Base-by-base conservation (phyloP, 2,329 filamentous ascomycete species). In the Neophaeococcomyces aloes region DNA sequence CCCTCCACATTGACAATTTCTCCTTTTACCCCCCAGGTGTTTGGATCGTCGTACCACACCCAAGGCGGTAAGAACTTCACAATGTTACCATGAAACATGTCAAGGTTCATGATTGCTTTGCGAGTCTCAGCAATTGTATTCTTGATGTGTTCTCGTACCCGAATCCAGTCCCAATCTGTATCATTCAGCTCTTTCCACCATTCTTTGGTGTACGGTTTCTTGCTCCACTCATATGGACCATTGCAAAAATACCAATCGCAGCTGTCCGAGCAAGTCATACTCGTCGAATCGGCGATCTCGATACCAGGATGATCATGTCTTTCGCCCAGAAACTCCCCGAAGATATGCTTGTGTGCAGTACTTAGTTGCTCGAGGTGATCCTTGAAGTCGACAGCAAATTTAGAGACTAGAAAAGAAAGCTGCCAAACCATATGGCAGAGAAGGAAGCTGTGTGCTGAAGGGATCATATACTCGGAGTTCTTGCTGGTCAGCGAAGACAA, bases 171-270 rank as follows among this genome's bases (percentile, higher is more conserved):
- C 39, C 39, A 42, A 19, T 42, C 11, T 7, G 31, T 35, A 17
- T 35, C 15, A 18, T 42, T 42, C 39, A 42, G 34, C 14, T 34
- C 30, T 7, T 25, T n/a, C 39, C 31, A 29, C 39, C 39, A 42
- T 32, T 19, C 15, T n/a, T 35, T 34, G 10, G 30, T 29, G 27
- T 42, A 42, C 8, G 39, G 39, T 29, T 29, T 19, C 19, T 18
- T 35, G 8, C 15, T 27, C 39, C 39, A 42, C 23, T 42, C 39
- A 19, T 42, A 42, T 18, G 39, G 30, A 2, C 39, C 39, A 21
- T 42, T 15, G 18, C 15, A 7, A 14, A 21, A 14, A 17, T 42
- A 42, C 39, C 39, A 42, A n/a, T 42, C 23, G 14, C 39, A 42
- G 8, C 8, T 21, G 7, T 32, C 15, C 10, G 15, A 7, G 13